Evolutionary conservation across 2,329 filamentous ascomycete species (phyloP), one percentile per base, ranked within the genome.

Genomic region (Penicillium sp.): DNA sequence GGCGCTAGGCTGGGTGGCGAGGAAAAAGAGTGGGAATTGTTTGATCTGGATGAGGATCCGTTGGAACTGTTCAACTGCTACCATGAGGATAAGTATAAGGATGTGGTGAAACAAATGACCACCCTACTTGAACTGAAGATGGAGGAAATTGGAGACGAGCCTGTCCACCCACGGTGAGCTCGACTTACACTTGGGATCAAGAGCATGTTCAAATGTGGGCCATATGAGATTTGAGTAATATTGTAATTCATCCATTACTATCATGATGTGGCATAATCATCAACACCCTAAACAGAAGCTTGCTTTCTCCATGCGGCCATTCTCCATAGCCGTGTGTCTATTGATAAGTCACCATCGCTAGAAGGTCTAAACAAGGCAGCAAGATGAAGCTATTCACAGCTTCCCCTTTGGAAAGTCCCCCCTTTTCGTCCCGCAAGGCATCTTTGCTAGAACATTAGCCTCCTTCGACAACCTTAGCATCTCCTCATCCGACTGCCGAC

Each of bases 11-110:
- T 73, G 0, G 77, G 75, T 0, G 75, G 64, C 0, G 69, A 74
- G 49, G 72, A 79, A 33, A 77, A 76, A 56, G 80, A 84, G 60
- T 84, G 82, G 81, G 82, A 84, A 63, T 57, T 84, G 16, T 84
- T 84, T 60, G 81, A 84, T 60, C 82, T 80, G 47, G 61, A 79
- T 2, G 69, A 81, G 52, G 82, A 82, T 57, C 78, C 79, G 0
- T 61, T 82, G n/a, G 78, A 82, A 61, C 59, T 82, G 31, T 80
- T 83, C 58, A 82, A 82, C 51, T 62, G 71, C 19, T 82, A 82
- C 47, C 7, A 69, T 2, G 73, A 81, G 0, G 55, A 67, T 0
- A 60, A 66, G 39, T 80, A 80, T 58, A 31, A 48, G 5, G 66
- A 73, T 2, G 68, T 79, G 1, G 74, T 80, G 1, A 58, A 59